phyloP scores from a whole-genome alignment of 495 filamentous ascomycete genomes.

The Xylaria venustula region DNA sequence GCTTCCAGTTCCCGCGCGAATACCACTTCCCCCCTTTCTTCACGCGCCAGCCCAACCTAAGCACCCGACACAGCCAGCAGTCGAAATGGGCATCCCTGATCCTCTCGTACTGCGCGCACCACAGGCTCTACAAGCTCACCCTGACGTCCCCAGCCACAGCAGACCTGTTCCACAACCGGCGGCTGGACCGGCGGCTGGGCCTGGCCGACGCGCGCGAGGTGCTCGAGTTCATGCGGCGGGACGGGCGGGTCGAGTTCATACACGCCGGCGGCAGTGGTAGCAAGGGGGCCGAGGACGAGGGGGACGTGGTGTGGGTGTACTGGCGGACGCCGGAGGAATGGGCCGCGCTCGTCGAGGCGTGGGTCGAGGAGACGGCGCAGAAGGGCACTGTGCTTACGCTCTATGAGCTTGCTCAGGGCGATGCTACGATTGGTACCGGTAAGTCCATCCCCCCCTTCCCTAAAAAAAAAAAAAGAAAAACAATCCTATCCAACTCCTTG shows the following conservation, averaged over 20 bases:
- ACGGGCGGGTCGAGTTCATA: conserved; percentile 71
- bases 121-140: conserved; percentile 69
- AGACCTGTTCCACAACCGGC: conserved; percentile 53
- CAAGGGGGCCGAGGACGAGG: conserved; percentile 62
- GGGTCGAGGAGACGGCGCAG: conserved; percentile 49
- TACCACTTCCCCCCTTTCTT: conserved; percentile 75
- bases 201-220: conserved; percentile 64
- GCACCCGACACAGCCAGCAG: conserved; percentile 74
- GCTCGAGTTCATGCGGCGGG: conserved; percentile 68
- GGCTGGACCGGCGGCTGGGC: conserved; percentile 54
- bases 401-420: conserved; percentile 48
- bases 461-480: not conserved
- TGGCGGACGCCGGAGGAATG: conserved; percentile 52
- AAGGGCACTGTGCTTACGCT: conserved; percentile 48
- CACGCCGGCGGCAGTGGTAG: conserved; percentile 49
- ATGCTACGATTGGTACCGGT: conserved; percentile 41
- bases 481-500: too few relatives aligned
- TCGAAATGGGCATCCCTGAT: conserved; percentile 83
- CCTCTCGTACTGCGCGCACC: conserved; percentile 75
- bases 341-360: conserved; percentile 43
- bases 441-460: conserved; percentile 12
- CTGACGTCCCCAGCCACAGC: conserved; percentile 44
- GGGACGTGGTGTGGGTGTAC: conserved; percentile 42
- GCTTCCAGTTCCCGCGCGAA: conserved; percentile 49
- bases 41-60: conserved; percentile 74